Evolutionary conservation across 2,329 filamentous ascomycete genomes (phyloP).

Genomic region (Colletotrichum caudatum): DNA sequence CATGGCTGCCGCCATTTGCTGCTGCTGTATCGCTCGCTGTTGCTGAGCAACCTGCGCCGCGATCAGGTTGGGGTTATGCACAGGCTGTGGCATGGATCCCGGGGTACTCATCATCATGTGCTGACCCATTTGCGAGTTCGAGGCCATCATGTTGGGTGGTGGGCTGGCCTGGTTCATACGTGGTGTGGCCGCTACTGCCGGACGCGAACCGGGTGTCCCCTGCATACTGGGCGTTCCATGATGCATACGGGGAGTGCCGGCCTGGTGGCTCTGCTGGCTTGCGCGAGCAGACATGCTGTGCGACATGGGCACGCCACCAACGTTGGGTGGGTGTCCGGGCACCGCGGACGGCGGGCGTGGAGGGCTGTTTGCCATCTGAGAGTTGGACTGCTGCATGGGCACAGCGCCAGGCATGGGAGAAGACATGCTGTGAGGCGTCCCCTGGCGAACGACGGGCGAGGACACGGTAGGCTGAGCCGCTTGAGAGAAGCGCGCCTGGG

Average conservation of each 20-base stretch:
- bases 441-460: constrained; percentile 75
- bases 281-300: constrained; percentile 73
- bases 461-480: constrained; percentile 73
- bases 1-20: constrained; percentile 52
- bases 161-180: constrained; percentile 74
- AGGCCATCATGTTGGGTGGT: constrained; percentile 69
- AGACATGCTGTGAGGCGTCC: constrained; percentile 73
- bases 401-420: constrained; percentile 73
- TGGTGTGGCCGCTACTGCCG: constrained; percentile 67
- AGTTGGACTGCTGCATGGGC: constrained; percentile 74
- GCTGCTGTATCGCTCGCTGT: constrained; percentile 59
- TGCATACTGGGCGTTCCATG: constrained; percentile 73
- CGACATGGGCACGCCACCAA: constrained; percentile 66
- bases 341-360: constrained; percentile 75
- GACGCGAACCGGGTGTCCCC: constrained; percentile 68
- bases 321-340: constrained; percentile 66
- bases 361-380: constrained; percentile 77
- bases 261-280: constrained; percentile 74
- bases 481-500: constrained; percentile 64
- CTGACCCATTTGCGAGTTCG: constrained; percentile 66
- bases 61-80: constrained; percentile 56
- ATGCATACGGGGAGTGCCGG: constrained; percentile 72
- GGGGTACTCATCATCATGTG: constrained; percentile 61
- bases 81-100: constrained; percentile 50
- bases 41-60: constrained; percentile 63